Conservation (phyloP, 768 basidiomycete species). For the Dioszegia crocea region DNA sequence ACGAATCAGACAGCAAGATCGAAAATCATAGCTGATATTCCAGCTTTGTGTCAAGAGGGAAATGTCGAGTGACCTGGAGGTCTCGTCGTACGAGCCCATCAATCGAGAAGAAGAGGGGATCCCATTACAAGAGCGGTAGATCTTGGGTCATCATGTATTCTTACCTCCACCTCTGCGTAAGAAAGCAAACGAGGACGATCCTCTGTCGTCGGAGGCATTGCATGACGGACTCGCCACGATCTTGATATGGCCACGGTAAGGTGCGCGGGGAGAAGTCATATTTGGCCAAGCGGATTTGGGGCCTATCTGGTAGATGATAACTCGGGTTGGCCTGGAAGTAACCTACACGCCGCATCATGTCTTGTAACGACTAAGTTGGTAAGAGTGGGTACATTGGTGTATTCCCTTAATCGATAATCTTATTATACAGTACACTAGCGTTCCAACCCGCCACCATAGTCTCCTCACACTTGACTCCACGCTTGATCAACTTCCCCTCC, state of each 20-base stretch:
- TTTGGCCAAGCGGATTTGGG: too few relatives aligned
- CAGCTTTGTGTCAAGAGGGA: slow-evolving; percentile 38
- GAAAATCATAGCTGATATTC: not conserved
- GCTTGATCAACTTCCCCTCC: slow-evolving; percentile 42
- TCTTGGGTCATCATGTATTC: not conserved
- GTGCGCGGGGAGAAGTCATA: too few relatives aligned
- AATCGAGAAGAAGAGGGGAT: slow-evolving; percentile 3
- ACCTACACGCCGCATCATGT: too few relatives aligned
- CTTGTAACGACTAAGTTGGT: too few relatives aligned
- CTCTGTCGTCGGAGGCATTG: too few relatives aligned
- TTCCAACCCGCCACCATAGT: slow-evolving; percentile 49
- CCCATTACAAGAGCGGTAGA: not conserved
- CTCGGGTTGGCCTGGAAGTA: too few relatives aligned
- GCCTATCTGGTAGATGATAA: too few relatives aligned
- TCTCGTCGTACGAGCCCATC: slow-evolving; percentile 12
- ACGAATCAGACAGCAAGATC: not conserved
- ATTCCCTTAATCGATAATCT: slow-evolving; percentile 48
- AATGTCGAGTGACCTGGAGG: slow-evolving; percentile 28
- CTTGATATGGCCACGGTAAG: too few relatives aligned
- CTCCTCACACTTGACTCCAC: slow-evolving; percentile 47
- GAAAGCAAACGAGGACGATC: too few relatives aligned
- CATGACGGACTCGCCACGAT: too few relatives aligned
- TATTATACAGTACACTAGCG: slow-evolving; percentile 50
- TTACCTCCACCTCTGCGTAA: too few relatives aligned
- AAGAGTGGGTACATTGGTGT: too few relatives aligned